Base-by-base conservation (phyloP, 306 rosid genomes). In the Fagus sylvatica region DNA sequence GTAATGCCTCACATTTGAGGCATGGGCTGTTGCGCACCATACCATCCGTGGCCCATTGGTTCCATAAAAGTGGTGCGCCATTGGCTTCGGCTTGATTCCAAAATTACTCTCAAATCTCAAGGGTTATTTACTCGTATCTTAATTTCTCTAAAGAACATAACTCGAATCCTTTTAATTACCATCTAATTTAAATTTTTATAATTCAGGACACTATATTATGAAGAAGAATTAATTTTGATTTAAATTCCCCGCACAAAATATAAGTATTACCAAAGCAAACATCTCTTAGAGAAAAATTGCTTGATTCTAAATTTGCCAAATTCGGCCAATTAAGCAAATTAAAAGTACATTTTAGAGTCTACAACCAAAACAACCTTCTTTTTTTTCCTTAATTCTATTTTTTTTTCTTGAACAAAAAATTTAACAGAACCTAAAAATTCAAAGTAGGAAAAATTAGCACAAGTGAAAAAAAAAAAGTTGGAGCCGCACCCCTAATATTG, bases 231-330 rank as follows among this genome's bases (percentile, higher is more conserved):
- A 46, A 46, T 46, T 10, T 46, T 46, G 51, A 46, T 8, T 46
- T 46, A 46, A 46, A 4, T 15, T 46, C 51, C 51, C 51, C 28
- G 0, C 28, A 22, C 28, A 46, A 46, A 46, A 46, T 10, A 10
- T 46, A 46, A 46, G 51, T 46, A 8, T 3, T 8, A 56, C 7
- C 12, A n/a, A 56, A 22, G 62, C 12, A 22, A 56, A 64, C 37
- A 19, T 40, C 73, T 66, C 16, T 37, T 75, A 48, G 2, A 36
- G 67, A 75, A 68, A 57, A 56, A 34, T 70, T 34, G 37, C 39
- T 64, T 74, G 73, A 73, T 80, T 82, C 74, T 75, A 59, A 81
- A 83, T 69, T 87, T 84, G 83, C 87, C 89, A 79, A 87, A 74
- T 92, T 87, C 48, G 84, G 87, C 83, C 74, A 85, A 69, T 78